A percentile compares a stretch with the other conserved stretches of the same genome.
Evolutionary conservation across 495 filamentous ascomycete species (phyloP).

Genomic region (Penicillium verhagenii): DNA sequence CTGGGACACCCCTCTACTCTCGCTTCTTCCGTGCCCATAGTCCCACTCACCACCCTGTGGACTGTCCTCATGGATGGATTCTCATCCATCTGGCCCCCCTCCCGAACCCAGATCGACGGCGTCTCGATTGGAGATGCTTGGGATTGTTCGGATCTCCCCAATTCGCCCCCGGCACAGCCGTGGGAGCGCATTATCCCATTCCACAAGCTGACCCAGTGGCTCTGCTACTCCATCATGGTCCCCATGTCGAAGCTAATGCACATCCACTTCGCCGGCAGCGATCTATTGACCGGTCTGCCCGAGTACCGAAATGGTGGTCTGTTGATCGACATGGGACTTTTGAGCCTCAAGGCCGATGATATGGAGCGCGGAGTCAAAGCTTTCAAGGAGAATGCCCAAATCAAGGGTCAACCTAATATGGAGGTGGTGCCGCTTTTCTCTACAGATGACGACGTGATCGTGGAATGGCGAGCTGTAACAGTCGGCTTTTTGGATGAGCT

Average conservation of each 20-base stretch:
- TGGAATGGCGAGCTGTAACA: conserved; percentile 68
- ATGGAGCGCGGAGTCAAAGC: conserved; percentile 62
- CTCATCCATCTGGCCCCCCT: conserved; percentile 82
- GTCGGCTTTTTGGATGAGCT: conserved; percentile 67
- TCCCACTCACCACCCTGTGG: conserved; percentile 92
- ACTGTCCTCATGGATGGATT: conserved; percentile 84
- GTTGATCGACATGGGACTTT: conserved; percentile 62
- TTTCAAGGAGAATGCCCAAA: conserved; percentile 70
- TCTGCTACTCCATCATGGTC: conserved; percentile 70
- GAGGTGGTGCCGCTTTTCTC: conserved; percentile 66
- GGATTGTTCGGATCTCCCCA: conserved; percentile 81
- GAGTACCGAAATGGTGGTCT: conserved; percentile 72
- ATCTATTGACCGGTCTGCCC: conserved; percentile 64
- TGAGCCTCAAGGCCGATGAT: conserved; percentile 59
- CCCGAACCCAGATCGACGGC: conserved; percentile 84
- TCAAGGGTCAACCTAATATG: conserved; percentile 70
- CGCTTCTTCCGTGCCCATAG: conserved; percentile 80
- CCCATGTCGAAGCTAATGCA: conserved; percentile 64
- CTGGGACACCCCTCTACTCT: conserved; percentile 87
- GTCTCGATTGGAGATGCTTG: conserved; percentile 92
- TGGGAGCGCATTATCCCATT: conserved; percentile 95
- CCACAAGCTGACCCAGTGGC: conserved; percentile 76
- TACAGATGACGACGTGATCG: conserved; percentile 65
- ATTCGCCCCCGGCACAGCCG: conserved; percentile 64
- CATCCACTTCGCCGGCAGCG: conserved; percentile 61